phyloP scores from a whole-genome alignment of 2,329 filamentous ascomycete species.

The Aspergillus sp. region DNA sequence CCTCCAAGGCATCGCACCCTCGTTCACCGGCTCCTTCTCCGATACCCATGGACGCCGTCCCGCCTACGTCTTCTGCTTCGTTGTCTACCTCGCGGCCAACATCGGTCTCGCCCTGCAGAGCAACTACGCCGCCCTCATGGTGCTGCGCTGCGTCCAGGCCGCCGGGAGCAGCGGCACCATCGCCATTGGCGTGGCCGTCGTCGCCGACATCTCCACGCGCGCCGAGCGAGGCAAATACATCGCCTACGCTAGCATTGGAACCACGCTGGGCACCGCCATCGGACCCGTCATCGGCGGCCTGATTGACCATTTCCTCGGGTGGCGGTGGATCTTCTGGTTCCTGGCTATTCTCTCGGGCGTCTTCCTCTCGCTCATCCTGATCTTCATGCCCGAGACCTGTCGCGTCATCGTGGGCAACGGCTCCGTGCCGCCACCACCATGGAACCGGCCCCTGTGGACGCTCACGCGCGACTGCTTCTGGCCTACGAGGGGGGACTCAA shows the following conservation, averaged over 20 bases:
- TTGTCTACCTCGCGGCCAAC: constrained; percentile 38
- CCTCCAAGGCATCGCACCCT: constrained; percentile 61
- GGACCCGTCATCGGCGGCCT: constrained; percentile 64
- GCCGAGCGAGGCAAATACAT: constrained; percentile 72
- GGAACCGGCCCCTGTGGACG: constrained; percentile 20
- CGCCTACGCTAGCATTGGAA: constrained; percentile 60
- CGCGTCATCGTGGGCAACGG: constrained; percentile 39
- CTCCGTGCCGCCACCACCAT: constrained; percentile 21
- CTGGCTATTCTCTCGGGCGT: constrained; percentile 50
- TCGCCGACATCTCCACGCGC: constrained; percentile 68
- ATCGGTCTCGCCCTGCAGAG: constrained; percentile 37
- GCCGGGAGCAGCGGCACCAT: constrained; percentile 63
- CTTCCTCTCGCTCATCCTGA: constrained; percentile 53
- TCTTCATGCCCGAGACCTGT: constrained; percentile 53
- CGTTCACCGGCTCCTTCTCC: constrained; percentile 60
- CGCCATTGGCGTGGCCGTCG: constrained; percentile 68
- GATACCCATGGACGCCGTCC: constrained; percentile 61
- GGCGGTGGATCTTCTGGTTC: constrained; percentile 70
- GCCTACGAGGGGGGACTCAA: background rate
- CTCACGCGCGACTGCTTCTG: constrained; percentile 1
- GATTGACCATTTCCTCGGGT: constrained; percentile 61
- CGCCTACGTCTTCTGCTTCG: constrained; percentile 58
- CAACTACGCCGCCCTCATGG: constrained; percentile 32
- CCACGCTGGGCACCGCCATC: constrained; percentile 51
- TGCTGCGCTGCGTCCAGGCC: constrained; percentile 37